A percentile compares a stretch with the other conserved stretches of the same genome.
Conservation (phyloP, 345 rosid genomes). For the Eucalyptus marginata region DNA sequence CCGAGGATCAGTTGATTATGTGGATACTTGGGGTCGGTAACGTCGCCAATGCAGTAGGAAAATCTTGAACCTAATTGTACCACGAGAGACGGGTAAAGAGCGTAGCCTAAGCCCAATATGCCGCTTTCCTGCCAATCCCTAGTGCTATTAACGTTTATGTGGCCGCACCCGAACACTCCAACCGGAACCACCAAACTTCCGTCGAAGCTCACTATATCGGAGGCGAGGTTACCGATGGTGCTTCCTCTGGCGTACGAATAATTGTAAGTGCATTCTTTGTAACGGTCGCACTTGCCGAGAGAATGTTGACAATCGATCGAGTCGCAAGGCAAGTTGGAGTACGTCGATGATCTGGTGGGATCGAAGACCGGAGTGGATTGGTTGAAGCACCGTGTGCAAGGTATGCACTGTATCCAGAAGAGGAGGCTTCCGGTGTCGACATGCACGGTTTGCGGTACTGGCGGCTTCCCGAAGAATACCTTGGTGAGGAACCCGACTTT, state of each 20-base stretch:
- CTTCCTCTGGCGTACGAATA: background rate
- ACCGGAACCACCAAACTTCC: background rate
- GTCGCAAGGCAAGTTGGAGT: background rate
- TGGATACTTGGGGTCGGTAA: background rate
- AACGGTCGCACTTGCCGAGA: background rate
- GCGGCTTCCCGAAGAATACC: background rate
- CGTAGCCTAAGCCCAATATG: background rate
- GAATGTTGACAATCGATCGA: background rate
- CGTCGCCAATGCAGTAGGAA: background rate
- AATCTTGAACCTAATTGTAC: background rate
- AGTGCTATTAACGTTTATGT: background rate
- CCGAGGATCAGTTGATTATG: background rate
- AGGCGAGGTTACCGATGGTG: background rate
- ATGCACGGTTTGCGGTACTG: background rate
- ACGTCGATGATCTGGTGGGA: background rate
- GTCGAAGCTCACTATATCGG: background rate
- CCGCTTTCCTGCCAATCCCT: background rate
- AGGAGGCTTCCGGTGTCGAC: background rate
- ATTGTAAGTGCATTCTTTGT: background rate
- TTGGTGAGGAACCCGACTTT: background rate
- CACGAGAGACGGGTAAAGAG: background rate
- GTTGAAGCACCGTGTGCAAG: background rate
- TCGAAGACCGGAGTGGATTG: background rate
- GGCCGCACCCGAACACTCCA: background rate
- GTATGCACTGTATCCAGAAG: background rate